Conservation (phyloP, 306 rosid species). For the Quillaja saponaria region DNA sequence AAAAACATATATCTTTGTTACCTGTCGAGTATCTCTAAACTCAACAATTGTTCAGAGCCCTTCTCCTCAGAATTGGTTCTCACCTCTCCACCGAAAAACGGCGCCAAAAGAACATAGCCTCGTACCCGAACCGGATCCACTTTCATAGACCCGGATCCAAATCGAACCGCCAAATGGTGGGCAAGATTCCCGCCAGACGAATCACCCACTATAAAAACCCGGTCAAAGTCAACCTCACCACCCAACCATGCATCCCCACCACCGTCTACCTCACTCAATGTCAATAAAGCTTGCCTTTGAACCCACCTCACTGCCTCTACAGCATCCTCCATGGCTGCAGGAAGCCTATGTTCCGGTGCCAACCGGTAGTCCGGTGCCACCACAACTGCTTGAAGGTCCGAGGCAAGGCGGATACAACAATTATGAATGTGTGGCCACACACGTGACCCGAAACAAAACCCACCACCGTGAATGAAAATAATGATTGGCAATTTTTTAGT, state of each 20-base stretch:
- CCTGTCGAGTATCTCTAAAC: constrained; percentile 81
- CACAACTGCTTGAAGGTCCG: constrained; percentile 49
- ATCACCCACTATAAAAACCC: constrained; percentile 73
- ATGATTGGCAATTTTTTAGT: constrained; percentile 44
- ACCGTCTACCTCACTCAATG: constrained; percentile 2
- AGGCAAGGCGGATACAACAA: constrained; percentile 67
- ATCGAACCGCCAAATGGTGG: constrained; percentile 73
- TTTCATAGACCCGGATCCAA: constrained; percentile 31
- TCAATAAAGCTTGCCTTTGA: constrained; percentile 38
- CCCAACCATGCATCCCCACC: constrained; percentile 60
- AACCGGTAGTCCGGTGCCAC: constrained; percentile 73
- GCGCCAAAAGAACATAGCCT: constrained; percentile 73
- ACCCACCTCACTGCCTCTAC: constrained; percentile 70
- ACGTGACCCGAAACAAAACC: constrained; percentile 84
- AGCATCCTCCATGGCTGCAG: constrained; percentile 78
- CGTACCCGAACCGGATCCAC: constrained; percentile 53
- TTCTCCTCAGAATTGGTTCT: constrained; percentile 87
- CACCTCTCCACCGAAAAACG: constrained; percentile 84
- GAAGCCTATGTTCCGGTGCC: constrained; percentile 80
- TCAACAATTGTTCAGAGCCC: constrained; percentile 48
- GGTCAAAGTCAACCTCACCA: constrained; percentile 52
- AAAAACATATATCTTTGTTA: constrained; percentile 16
- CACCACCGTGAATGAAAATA: constrained; percentile 79
- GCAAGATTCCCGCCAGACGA: constrained; percentile 94
- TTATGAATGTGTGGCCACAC: constrained; percentile 81